Evolutionary conservation across 306 rosid genomes (phyloP), one percentile per base, ranked within the genome.

Genomic region (Hippophae tibetana): DNA sequence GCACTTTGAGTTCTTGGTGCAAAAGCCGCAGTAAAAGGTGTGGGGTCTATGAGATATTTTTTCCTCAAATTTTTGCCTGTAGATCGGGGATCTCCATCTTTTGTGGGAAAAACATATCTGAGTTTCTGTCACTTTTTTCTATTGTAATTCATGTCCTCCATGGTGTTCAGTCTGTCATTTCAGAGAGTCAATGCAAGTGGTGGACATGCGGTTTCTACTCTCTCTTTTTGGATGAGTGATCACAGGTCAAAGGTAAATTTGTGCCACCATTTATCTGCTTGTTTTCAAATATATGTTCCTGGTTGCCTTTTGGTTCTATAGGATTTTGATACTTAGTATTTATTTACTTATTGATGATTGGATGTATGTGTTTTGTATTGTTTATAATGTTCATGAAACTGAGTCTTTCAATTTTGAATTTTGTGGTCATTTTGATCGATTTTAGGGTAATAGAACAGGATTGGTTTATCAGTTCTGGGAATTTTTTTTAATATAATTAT

Each of bases 1-100:
- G 68, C 68, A 77, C 74, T 58, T 58, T 43, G 62, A 9, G 50
- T 57, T 66, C 60, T 57, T 31, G 60, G 11, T 62, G 52, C 47
- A 50, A 65, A 52, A 52, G 46, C 62, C 52, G 57, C 7, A 7
- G 26, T 8, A 49, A 51, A 63, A 70, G 55, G 60, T 54, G 8
- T 46, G 52, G 52, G 31, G 23, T 11, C 57, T 31, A 67, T 59
- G 53, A 67, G 72, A 58, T 73, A 72, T 73, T 66, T 66, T 52
- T 57, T 48, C 60, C 59, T 8, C 60, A 62, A 74, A 72, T 71
- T 72, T 56, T 73, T 68, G 47, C 75, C 52, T 56, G 61, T 56
- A 43, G 86, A 73, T 74, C 73, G 67, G 74, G 76, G 81, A 84
- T 84, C 85, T 78, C 76, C 71, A 61, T 79, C 79, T 74, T 71